A percentile compares a stretch with the other conserved stretches of the same genome.
Conservation (phyloP, 2,329 filamentous ascomycete genomes). For the Colletotrichum phormii region DNA sequence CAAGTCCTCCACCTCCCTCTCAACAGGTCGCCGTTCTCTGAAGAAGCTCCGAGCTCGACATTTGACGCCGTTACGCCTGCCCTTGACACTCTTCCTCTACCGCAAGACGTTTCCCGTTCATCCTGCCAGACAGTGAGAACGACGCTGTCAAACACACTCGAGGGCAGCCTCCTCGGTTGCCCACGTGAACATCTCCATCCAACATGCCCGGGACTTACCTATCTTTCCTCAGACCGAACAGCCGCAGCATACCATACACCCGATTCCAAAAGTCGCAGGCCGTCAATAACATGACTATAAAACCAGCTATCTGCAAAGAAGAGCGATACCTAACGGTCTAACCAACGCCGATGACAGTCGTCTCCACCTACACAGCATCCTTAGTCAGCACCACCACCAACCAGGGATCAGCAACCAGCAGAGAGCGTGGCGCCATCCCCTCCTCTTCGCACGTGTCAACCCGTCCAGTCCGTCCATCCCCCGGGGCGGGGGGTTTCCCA, state of each 20-base stretch:
- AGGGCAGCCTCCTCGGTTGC: neutral
- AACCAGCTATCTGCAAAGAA: neutral
- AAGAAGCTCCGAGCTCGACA: conserved; percentile 8
- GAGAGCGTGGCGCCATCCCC: neutral
- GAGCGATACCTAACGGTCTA: neutral
- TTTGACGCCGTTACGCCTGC: conserved; percentile 14
- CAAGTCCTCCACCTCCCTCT: neutral
- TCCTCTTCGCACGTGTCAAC: neutral
- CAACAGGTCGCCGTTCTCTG: neutral
- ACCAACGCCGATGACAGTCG: neutral
- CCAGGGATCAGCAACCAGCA: neutral
- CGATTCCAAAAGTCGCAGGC: too few relatives aligned
- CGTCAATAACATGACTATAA: too few relatives aligned
- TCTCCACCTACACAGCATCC: neutral
- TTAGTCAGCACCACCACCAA: too few relatives aligned
- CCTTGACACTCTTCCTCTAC: neutral
- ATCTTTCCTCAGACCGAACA: too few relatives aligned
- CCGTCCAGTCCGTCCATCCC: neutral
- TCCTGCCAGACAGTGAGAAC: neutral
- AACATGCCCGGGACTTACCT: neutral
- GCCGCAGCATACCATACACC: neutral
- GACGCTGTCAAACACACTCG: neutral
- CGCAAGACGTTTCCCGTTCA: neutral
- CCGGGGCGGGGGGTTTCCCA: too few relatives aligned
- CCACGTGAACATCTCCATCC: neutral